A percentile compares a stretch with the other conserved stretches of the same genome.
These are phyloP conservation scores for Chrysanthemum seticuspe DNA, from an alignment of 129 eudicot species.

Conservation along the genomic window DNA sequence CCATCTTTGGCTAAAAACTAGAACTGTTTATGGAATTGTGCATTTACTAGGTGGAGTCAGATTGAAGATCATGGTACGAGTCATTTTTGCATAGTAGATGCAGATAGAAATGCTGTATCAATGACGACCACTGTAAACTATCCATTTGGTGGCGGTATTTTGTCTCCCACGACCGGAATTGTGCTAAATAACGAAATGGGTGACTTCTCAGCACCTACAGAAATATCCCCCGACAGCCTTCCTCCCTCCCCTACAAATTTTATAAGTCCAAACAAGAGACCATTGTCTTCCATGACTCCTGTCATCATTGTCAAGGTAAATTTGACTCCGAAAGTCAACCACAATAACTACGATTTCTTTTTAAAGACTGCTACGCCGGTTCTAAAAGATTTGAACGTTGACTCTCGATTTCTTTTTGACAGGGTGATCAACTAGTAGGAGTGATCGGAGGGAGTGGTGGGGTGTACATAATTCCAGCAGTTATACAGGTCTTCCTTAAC, in stretches of 20 bases:
- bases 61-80: constrained; percentile 83
- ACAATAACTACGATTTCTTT: too few relatives aligned
- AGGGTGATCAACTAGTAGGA: constrained; percentile 87
- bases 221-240: too few relatives aligned
- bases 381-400: neutral
- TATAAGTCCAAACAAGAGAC: too few relatives aligned
- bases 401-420: constrained; percentile 1
- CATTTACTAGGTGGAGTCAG: constrained; percentile 67
- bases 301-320: neutral
- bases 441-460: constrained; percentile 99
- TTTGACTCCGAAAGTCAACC: too few relatives aligned
- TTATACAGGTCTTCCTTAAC: constrained; percentile 81
- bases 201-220: neutral
- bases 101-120: constrained; percentile 81
- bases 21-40: neutral
- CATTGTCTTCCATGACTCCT: constrained; percentile 61
- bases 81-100: constrained; percentile 90
- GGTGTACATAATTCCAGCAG: constrained; percentile 74
- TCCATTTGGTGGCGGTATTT: constrained; percentile 71
- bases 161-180: constrained; percentile 73
- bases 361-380: neutral
- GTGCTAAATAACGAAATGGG: neutral
- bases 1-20: neutral
- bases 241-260: too few relatives aligned
- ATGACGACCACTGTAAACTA: constrained; percentile 84